phyloP scores from a whole-genome alignment of 495 filamentous ascomycete species.

The Recurvomyces mirabilis region DNA sequence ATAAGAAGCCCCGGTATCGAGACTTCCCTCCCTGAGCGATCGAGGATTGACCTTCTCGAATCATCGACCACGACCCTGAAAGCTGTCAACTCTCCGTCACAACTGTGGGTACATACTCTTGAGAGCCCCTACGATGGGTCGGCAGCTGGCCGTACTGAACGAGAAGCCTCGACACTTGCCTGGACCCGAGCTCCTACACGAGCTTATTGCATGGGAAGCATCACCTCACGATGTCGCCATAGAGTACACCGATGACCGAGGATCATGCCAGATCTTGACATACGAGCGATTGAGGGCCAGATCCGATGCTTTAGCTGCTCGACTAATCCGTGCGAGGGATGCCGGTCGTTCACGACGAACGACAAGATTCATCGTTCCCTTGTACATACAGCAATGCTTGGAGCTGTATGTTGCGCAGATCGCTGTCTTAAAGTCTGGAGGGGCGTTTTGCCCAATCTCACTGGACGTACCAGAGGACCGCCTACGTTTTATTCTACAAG shows the following conservation, averaged over 20 bases:
- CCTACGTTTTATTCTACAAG: slow-evolving; percentile 58
- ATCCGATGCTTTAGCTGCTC: slow-evolving; percentile 42
- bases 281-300: slow-evolving; percentile 49
- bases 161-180: slow-evolving; percentile 39
- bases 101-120: too few relatives aligned
- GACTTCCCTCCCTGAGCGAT: too few relatives aligned
- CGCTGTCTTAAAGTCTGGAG: slow-evolving; percentile 64
- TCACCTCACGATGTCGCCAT: slow-evolving; percentile 36
- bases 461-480: slow-evolving; percentile 61
- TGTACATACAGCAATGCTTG: slow-evolving; percentile 58
- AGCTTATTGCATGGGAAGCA: slow-evolving; percentile 39
- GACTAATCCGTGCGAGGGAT: slow-evolving; percentile 28
- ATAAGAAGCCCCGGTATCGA: too few relatives aligned
- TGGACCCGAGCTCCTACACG: slow-evolving; percentile 55
- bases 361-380: slow-evolving; percentile 44
- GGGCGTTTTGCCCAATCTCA: slow-evolving; percentile 67
- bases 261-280: slow-evolving; percentile 36
- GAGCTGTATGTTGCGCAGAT: slow-evolving; percentile 61
- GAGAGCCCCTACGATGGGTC: too few relatives aligned
- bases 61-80: too few relatives aligned
- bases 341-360: neutral
- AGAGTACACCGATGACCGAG: slow-evolving; percentile 46
- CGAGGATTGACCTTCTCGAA: too few relatives aligned
- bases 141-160: slow-evolving; percentile 51
- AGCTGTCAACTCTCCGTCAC: too few relatives aligned